Evolutionary conservation across 768 basidiomycete genomes (phyloP).

Genomic region (Lactarius quietus): DNA sequence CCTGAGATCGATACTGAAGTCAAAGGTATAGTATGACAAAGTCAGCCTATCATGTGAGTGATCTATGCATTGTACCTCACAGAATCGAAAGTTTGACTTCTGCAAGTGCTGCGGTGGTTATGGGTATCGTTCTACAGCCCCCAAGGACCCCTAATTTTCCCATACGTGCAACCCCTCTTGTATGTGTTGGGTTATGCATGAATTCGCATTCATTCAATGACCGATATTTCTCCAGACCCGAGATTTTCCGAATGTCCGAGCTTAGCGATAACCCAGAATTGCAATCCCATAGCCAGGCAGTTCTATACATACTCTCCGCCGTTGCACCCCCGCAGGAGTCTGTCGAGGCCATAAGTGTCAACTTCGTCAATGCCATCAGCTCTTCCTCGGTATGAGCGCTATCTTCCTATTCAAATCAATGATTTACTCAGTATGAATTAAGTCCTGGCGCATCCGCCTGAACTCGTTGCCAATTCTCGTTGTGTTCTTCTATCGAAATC

Average conservation of each 20-base stretch:
- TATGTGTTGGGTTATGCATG: slow-evolving; percentile 38
- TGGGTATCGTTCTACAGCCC: slow-evolving; percentile 74
- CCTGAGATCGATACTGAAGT: slow-evolving; percentile 10
- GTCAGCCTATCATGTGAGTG: slow-evolving; percentile 78
- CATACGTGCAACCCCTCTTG: slow-evolving; percentile 75
- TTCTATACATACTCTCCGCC: slow-evolving; percentile 78
- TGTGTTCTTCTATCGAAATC: slow-evolving; percentile 88
- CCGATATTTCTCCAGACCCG: slow-evolving; percentile 52
- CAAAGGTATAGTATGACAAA: slow-evolving; percentile 67
- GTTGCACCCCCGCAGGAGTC: slow-evolving; percentile 72
- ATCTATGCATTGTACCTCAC: background rate
- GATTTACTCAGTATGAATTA: slow-evolving; percentile 1
- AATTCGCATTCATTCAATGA: slow-evolving; percentile 7
- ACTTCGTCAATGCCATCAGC: slow-evolving; percentile 69
- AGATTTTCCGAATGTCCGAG: slow-evolving; percentile 87
- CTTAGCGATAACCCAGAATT: slow-evolving; percentile 82
- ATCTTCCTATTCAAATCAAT: slow-evolving; percentile 17
- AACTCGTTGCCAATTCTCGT: slow-evolving; percentile 86
- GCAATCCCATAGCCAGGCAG: slow-evolving; percentile 74
- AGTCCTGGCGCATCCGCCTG: slow-evolving; percentile 91
- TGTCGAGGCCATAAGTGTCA: slow-evolving; percentile 54
- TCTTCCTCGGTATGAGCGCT: slow-evolving; percentile 59
- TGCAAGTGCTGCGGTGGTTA: slow-evolving; percentile 73
- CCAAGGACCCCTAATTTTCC: slow-evolving; percentile 71
- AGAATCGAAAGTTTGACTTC: slow-evolving; percentile 16